Percentiles rank a stretch among this genome's conserved stretches.
Evolutionary conservation across 768 basidiomycete genomes (phyloP).

Genomic region (Lactifluus volemus): DNA sequence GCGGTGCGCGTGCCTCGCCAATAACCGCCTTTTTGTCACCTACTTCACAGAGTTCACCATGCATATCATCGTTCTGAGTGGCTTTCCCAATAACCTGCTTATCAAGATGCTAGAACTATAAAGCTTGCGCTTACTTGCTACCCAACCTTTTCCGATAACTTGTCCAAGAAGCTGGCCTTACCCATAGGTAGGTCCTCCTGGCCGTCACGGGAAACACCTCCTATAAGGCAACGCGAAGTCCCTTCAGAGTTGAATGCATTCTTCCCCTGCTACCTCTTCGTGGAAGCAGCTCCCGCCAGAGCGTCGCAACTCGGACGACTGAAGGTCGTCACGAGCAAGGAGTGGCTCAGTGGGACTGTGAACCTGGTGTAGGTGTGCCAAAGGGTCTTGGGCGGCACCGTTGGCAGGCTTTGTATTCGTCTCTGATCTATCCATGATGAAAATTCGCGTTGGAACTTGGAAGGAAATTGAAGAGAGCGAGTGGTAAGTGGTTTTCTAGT

Average conservation of each 20-base stretch:
- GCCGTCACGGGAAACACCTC: slow-evolving; percentile 31
- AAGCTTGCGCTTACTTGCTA: neutral
- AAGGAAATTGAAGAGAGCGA: neutral
- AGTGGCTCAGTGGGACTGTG: slow-evolving; percentile 44
- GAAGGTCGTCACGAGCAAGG: slow-evolving; percentile 27
- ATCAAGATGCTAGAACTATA: neutral
- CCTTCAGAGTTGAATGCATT: slow-evolving; percentile 26
- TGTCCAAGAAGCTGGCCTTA: slow-evolving; percentile 41
- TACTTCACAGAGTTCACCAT: slow-evolving; percentile 46
- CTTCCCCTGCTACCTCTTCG: slow-evolving; percentile 1
- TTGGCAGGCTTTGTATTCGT: neutral
- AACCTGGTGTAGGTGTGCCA: slow-evolving; percentile 33
- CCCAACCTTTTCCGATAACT: slow-evolving; percentile 49
- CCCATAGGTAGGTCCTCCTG: slow-evolving; percentile 29
- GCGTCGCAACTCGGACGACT: neutral
- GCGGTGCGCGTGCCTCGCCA: slow-evolving; percentile 34
- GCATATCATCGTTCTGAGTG: slow-evolving; percentile 38
- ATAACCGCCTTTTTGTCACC: slow-evolving; percentile 40
- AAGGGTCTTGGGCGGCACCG: neutral
- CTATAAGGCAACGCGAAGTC: slow-evolving; percentile 17
- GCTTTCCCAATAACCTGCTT: slow-evolving; percentile 43
- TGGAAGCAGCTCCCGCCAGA: neutral
- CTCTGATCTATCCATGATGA: neutral
- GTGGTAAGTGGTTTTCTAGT: neutral
- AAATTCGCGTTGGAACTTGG: neutral